phyloP scores from a whole-genome alignment of 345 rosid species.

The Ceriops zippeliana region DNA sequence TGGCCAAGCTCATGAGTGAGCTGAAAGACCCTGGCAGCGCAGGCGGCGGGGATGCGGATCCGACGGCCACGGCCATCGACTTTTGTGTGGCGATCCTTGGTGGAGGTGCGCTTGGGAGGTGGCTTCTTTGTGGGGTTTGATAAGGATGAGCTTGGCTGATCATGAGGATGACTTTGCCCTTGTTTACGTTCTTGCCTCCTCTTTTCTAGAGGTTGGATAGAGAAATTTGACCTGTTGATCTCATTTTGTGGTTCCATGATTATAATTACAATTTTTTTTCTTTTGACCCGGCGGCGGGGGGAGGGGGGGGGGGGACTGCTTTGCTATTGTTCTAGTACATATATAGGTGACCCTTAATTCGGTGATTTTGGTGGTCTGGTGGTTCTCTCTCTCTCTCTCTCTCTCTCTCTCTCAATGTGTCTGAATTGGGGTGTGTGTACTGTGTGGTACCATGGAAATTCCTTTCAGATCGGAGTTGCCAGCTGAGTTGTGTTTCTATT shows the following conservation, averaged over 20 bases:
- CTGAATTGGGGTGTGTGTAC: background rate
- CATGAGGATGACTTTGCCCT: background rate
- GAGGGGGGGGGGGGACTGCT: too few relatives aligned
- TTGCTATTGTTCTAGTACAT: constrained; percentile 5
- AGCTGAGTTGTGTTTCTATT: constrained; percentile 37
- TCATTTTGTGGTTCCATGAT: constrained; percentile 72
- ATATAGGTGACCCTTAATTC: constrained; percentile 31
- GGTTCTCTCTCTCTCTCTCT: constrained; percentile 29
- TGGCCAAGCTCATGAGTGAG: constrained; percentile 87
- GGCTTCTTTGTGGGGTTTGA: constrained; percentile 42
- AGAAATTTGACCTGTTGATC: constrained; percentile 63
- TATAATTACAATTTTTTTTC: constrained; percentile 1
- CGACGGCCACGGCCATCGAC: constrained; percentile 93
- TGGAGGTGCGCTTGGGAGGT: constrained; percentile 63
- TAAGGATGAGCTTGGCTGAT: constrained; percentile 7
- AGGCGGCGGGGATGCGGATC: constrained; percentile 91
- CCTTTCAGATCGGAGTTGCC: constrained; percentile 50
- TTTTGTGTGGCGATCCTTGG: constrained; percentile 90
- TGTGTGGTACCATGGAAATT: constrained; percentile 7
- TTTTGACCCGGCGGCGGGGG: background rate
- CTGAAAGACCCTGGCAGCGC: constrained; percentile 94
- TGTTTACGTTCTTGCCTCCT: constrained; percentile 22
- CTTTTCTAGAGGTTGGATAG: constrained; percentile 66
- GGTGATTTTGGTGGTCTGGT: constrained; percentile 44
- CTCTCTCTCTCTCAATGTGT: background rate